These are phyloP conservation scores for Pluteus cervinus DNA, from an alignment of 768 basidiomycete genomes.

Conservation along the genomic window DNA sequence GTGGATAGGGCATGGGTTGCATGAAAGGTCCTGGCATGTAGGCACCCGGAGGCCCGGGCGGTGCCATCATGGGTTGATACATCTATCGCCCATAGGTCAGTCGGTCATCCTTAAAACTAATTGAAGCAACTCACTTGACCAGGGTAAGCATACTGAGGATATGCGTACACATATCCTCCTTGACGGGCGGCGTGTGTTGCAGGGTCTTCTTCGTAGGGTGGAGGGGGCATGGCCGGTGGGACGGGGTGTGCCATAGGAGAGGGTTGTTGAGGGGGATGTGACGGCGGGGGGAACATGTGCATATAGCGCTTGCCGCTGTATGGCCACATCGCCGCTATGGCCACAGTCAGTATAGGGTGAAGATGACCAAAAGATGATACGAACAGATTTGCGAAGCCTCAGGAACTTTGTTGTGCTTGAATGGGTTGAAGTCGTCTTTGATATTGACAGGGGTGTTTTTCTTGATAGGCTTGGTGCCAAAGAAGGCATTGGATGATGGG, in stretches of 20 bases:
- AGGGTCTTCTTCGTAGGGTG: slow-evolving; percentile 75
- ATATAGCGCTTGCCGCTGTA: slow-evolving; percentile 86
- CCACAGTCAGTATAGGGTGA: not conserved
- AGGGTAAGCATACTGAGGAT: slow-evolving; percentile 73
- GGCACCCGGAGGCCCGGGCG: slow-evolving; percentile 68
- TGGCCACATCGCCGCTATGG: slow-evolving; percentile 72
- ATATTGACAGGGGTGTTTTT: slow-evolving; percentile 73
- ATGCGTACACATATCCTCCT: slow-evolving; percentile 63
- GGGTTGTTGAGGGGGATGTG: slow-evolving; percentile 55
- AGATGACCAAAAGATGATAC: slow-evolving; percentile 24
- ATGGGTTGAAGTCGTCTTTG: slow-evolving; percentile 97
- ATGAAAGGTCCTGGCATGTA: slow-evolving; percentile 80
- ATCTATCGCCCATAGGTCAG: too few relatives aligned
- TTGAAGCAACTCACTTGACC: slow-evolving; percentile 51
- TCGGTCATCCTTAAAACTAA: slow-evolving; percentile 2
- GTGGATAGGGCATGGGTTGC: slow-evolving; percentile 82
- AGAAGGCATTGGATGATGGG: slow-evolving; percentile 79
- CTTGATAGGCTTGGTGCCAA: slow-evolving; percentile 73
- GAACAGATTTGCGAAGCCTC: slow-evolving; percentile 70
- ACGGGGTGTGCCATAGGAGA: slow-evolving; percentile 62
- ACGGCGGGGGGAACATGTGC: slow-evolving; percentile 66
- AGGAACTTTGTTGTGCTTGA: slow-evolving; percentile 78
- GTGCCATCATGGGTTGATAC: slow-evolving; percentile 71
- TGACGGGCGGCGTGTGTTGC: slow-evolving; percentile 52
- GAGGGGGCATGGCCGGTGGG: slow-evolving; percentile 66